Conservation (phyloP, 1,284 basidiomycete species). For the Crucibulum parvulum region DNA sequence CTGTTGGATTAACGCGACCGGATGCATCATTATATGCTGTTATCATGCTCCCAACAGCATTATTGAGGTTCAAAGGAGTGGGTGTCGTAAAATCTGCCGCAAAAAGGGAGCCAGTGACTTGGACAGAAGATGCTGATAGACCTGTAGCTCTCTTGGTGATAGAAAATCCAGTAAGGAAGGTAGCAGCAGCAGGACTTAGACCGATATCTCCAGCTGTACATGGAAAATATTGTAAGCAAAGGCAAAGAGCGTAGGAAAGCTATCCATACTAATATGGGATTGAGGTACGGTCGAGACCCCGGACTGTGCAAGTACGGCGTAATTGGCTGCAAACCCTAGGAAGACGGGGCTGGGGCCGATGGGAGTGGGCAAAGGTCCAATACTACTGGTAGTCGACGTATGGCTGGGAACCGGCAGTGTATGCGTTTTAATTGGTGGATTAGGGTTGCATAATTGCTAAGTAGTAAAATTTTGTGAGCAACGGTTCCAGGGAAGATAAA, state of each 20-base stretch:
- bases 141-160: constrained; percentile 3
- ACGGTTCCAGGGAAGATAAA: too few species aligned
- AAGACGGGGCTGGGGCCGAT: not conserved
- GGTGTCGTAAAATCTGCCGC: constrained; percentile 14
- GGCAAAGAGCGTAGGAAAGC: not conserved
- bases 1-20: constrained; percentile 8
- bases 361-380: too few species aligned
- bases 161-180: constrained; percentile 14
- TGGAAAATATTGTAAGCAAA: not conserved
- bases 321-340: not conserved
- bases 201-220: constrained; percentile 9
- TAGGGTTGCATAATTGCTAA: too few species aligned
- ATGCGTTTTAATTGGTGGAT: too few species aligned
- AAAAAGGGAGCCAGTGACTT: constrained; percentile 13
- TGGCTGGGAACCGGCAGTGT: too few species aligned
- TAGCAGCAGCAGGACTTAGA: constrained; percentile 10
- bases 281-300: not conserved
- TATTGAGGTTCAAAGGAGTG: constrained; percentile 14
- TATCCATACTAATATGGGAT: not conserved
- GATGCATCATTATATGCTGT: constrained; percentile 14
- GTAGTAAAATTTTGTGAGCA: too few species aligned
- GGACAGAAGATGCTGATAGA: constrained; percentile 13
- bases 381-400: too few species aligned
- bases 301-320: not conserved
- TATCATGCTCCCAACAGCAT: constrained; percentile 15